Conservation (phyloP, 2,329 filamentous ascomycete genomes). For the Paecilomyces niveus region DNA sequence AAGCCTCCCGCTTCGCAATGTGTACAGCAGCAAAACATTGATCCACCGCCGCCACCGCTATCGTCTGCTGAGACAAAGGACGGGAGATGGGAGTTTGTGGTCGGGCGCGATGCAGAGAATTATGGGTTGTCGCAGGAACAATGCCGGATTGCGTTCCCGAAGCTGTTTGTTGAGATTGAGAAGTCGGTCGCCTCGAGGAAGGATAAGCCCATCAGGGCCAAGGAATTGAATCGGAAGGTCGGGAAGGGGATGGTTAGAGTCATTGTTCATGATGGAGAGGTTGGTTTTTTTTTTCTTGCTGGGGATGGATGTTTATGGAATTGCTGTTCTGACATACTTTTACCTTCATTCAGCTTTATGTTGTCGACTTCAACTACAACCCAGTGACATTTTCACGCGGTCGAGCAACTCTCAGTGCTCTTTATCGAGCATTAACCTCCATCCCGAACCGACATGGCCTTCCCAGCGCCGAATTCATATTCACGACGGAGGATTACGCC, state of each 20-base stretch:
- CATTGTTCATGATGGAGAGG: slow-evolving; percentile 30
- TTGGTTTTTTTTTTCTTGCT: slow-evolving; percentile 10
- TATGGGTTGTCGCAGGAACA: slow-evolving; percentile 29
- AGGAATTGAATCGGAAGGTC: slow-evolving; percentile 26
- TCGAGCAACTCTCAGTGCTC: slow-evolving; percentile 39
- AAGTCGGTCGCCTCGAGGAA: slow-evolving; percentile 20
- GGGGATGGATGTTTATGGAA: not conserved
- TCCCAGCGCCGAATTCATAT: slow-evolving; percentile 45
- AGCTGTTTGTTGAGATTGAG: slow-evolving; percentile 31
- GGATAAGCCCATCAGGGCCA: slow-evolving; percentile 20
- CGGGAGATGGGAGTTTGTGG: slow-evolving; percentile 25
- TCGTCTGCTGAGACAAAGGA: not conserved
- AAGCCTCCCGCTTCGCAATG: slow-evolving; percentile 8
- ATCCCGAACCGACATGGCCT: slow-evolving; percentile 31
- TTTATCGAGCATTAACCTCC: slow-evolving; percentile 42
- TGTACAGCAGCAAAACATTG: not conserved
- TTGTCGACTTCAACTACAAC: slow-evolving; percentile 28
- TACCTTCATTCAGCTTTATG: slow-evolving; percentile 22
- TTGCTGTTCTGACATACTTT: not conserved
- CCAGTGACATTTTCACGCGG: slow-evolving; percentile 28
- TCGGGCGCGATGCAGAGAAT: slow-evolving; percentile 27
- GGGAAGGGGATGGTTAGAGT: slow-evolving; percentile 31
- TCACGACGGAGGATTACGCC: slow-evolving; percentile 40
- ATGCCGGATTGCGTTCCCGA: slow-evolving; percentile 35
- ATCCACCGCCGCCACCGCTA: not conserved